These are phyloP conservation scores for Cercospora canescens DNA, from an alignment of 2,329 filamentous ascomycete species.

Conservation along the genomic window DNA sequence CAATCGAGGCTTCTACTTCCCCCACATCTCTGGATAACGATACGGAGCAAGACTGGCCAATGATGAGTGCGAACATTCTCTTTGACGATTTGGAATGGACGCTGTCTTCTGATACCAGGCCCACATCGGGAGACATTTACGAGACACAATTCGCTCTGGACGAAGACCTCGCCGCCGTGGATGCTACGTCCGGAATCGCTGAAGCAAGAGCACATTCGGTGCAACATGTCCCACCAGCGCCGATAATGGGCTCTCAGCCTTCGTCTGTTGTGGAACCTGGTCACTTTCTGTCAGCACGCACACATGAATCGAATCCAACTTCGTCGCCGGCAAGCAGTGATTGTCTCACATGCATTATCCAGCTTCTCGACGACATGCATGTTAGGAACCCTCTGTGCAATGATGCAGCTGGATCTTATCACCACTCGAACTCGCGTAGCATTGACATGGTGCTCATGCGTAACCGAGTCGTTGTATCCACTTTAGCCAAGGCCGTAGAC, in stretches of 20 bases:
- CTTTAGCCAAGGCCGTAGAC: slow-evolving; percentile 3
- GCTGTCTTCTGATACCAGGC: background rate
- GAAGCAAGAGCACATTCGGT: background rate
- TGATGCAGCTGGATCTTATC: background rate
- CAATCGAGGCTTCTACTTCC: background rate
- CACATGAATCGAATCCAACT: too few species aligned
- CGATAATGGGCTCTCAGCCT: background rate
- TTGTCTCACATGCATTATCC: background rate
- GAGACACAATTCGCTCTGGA: background rate
- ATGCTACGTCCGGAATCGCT: background rate
- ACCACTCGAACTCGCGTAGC: background rate
- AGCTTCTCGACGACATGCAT: slow-evolving; percentile 6
- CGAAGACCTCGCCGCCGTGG: background rate
- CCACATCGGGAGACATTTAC: background rate
- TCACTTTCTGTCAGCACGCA: background rate
- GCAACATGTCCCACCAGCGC: background rate
- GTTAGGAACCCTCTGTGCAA: background rate
- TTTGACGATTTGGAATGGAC: background rate
- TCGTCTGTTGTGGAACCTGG: background rate
- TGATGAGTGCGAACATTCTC: background rate
- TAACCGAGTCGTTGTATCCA: slow-evolving; percentile 4
- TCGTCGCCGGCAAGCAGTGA: background rate
- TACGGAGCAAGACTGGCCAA: background rate
- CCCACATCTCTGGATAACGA: background rate
- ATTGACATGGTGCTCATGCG: slow-evolving; percentile 11